Evolutionary conservation across 1,284 basidiomycete genomes (phyloP).

Genomic region (Microbotryomycetes sp.): DNA sequence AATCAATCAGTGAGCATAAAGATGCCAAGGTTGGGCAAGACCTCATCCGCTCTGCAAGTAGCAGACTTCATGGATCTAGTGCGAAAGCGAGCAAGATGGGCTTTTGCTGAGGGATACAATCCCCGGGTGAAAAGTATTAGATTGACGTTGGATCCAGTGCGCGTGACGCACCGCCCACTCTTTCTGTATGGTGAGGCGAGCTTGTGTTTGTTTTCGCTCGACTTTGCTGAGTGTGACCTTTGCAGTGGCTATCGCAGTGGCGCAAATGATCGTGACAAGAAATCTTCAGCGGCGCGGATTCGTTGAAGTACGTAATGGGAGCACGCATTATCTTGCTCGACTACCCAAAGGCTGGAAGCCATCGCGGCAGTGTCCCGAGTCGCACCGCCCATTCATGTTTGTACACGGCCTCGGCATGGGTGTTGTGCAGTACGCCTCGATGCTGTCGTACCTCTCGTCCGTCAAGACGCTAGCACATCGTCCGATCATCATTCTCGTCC

Average conservation of each 20-base stretch:
- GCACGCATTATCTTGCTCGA: constrained; percentile 56
- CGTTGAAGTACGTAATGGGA: not conserved
- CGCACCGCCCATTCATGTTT: constrained; percentile 62
- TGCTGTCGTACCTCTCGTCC: constrained; percentile 41
- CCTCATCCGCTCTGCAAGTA: not conserved
- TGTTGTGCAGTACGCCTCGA: constrained; percentile 45
- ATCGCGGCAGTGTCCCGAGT: constrained; percentile 35
- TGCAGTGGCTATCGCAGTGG: no score
- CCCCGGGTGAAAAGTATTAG: constrained; percentile 53
- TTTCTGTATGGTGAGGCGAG: constrained; percentile 51
- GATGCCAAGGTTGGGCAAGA: constrained; percentile 13
- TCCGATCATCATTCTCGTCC: constrained; percentile 68
- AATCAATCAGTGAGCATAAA: constrained; percentile 1
- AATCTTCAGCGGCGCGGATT: no score
- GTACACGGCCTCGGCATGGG: constrained; percentile 67
- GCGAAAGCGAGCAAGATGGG: constrained; percentile 54
- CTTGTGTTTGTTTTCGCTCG: constrained; percentile 49
- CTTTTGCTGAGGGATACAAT: constrained; percentile 57
- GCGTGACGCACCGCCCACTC: constrained; percentile 61
- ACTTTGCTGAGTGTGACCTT: no score
- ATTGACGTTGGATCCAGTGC: constrained; percentile 70
- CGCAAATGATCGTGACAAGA: no score
- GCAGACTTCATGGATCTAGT: constrained; percentile 31
- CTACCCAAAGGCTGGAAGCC: constrained; percentile 60
- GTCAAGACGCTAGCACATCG: constrained; percentile 51